Evolutionary conservation across 768 basidiomycete species (phyloP), one percentile per base, ranked within the genome.

Genomic region (Russula lepida): DNA sequence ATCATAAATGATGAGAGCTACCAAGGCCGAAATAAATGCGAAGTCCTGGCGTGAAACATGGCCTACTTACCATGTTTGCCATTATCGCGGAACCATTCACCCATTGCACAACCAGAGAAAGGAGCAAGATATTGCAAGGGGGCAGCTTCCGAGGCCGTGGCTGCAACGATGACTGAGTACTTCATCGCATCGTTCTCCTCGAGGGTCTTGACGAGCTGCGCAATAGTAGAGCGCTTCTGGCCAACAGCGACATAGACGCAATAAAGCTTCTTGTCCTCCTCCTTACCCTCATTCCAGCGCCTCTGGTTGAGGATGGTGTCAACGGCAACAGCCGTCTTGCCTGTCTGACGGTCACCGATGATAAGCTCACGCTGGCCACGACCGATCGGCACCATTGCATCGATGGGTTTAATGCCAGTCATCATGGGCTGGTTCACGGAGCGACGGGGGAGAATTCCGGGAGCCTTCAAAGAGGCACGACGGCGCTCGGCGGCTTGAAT

Each of bases 21-120:
- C 19, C 25, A 33, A 17, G 49, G 19, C 11, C 2, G 37, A 21
- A 46, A 33, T 59, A 17, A 66, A 28, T 37, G 19, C 47, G 25
- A 48, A 15, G 6, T 27, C 11, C 15, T 13, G 13, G 23, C 51
- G 50, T 17, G 15, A 21, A 4, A 41, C 23, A 15, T n/a, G 50
- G 1, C 32, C n/a, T 27, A 69, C 85, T 57, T 70, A 89, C 89
- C 95, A 77, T 99, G 97, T 81, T 95, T 98, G 80, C 94, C 95
- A 75, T 99, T 99, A 79, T 99, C 97, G 78, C 93, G 91, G 97
- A 99, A 99, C 95, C 95, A 99, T 80, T 99, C 97, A 75, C 97
- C 97, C 94, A 99, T 99, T 71, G 97, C 97, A 77, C 93, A 95
- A 66, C 97, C 97, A 68, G 97, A 95, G 92, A 99, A 99, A 68